Evolutionary conservation across 805 yeast species (phyloP).

Genomic region (Maudiozyma saulgeensis): DNA sequence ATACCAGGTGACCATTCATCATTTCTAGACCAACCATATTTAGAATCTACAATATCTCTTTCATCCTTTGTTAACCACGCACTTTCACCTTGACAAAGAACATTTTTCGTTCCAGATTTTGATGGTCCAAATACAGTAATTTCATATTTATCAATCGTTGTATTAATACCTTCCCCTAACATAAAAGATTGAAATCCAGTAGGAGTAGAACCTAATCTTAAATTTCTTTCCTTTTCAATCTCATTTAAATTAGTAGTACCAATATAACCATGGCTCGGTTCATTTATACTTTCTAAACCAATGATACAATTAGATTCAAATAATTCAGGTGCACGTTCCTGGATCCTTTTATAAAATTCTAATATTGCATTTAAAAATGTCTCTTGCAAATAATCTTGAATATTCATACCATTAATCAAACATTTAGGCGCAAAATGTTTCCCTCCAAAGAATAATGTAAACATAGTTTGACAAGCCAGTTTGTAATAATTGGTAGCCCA

Average conservation of each 20-base stretch:
- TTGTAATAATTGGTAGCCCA: constrained; percentile 86
- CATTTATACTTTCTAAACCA: constrained; percentile 83
- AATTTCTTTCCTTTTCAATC: constrained; percentile 52
- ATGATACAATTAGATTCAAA: constrained; percentile 36
- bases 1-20: constrained; percentile 58
- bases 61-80: constrained; percentile 60
- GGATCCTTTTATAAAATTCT: constrained; percentile 36
- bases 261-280: constrained; percentile 69
- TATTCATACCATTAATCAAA: constrained; percentile 57
- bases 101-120: constrained; percentile 42
- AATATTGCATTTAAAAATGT: constrained; percentile 50
- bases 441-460: constrained; percentile 79
- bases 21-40: constrained; percentile 63
- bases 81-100: constrained; percentile 57
- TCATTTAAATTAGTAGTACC: constrained; percentile 48
- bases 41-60: constrained; percentile 37
- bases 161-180: constrained; percentile 69
- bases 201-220: constrained; percentile 75
- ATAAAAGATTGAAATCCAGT: constrained; percentile 65
- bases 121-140: constrained; percentile 72
- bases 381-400: constrained; percentile 66
- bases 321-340: constrained; percentile 35
- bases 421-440: constrained; percentile 67
- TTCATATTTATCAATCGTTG: constrained; percentile 58
- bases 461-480: constrained; percentile 71